These are phyloP conservation scores for Pestalotiopsis sp. DNA, from an alignment of 2,329 filamentous ascomycete species.

Conservation along the genomic window DNA sequence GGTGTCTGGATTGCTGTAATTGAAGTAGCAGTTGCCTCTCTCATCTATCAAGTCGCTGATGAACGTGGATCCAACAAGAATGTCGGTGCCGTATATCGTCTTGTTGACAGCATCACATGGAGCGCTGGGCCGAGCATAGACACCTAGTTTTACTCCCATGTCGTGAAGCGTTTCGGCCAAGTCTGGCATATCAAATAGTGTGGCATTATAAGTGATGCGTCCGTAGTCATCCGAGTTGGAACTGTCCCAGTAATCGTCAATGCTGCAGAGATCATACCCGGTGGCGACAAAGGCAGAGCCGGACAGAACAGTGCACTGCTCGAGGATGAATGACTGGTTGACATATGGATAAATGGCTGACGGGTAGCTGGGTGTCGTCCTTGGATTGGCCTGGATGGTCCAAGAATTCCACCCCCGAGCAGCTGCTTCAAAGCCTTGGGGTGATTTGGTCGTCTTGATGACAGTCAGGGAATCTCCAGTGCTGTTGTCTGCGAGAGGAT, in stretches of 20 bases:
- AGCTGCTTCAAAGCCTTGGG: slow-evolving; percentile 21
- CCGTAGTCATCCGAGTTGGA: slow-evolving; percentile 27
- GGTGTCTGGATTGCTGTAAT: slow-evolving; percentile 25
- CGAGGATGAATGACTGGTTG: slow-evolving; percentile 21
- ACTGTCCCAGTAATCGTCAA: slow-evolving; percentile 29
- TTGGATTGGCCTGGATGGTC: slow-evolving; percentile 23
- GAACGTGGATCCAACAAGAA: slow-evolving; percentile 22
- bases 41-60: slow-evolving; percentile 19
- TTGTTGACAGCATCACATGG: slow-evolving; percentile 24
- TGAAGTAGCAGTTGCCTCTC: slow-evolving; percentile 23
- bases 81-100: slow-evolving; percentile 26
- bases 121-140: slow-evolving; percentile 30
- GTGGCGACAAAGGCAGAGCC: slow-evolving; percentile 17
- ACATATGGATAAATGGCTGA: slow-evolving; percentile 8
- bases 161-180: slow-evolving; percentile 26
- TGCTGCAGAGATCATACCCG: slow-evolving; percentile 27
- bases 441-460: neutral
- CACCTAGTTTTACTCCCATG: slow-evolving; percentile 25
- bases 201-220: slow-evolving; percentile 24
- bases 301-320: slow-evolving; percentile 24
- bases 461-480: neutral
- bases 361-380: slow-evolving; percentile 17
- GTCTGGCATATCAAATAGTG: slow-evolving; percentile 24
- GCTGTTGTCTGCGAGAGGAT: neutral
- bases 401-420: slow-evolving; percentile 28